Base-by-base conservation (phyloP, 805 yeast species). In the Saturnispora besseyi region DNA sequence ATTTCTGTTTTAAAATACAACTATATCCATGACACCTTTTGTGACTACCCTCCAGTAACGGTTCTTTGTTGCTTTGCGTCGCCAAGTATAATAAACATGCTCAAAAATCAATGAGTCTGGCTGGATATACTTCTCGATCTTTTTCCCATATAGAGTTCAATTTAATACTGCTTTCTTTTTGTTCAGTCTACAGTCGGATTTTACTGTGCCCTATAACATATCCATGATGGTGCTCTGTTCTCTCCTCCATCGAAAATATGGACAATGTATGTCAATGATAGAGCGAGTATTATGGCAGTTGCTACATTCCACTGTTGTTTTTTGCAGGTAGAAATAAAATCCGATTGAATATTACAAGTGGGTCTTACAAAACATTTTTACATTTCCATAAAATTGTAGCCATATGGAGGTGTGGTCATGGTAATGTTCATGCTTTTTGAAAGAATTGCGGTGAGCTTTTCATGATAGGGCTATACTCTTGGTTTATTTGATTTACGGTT, bases 361-460 rank as follows among this genome's bases (percentile, higher is more conserved):
- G 75, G 69, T 57, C 62, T 11, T 70, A 67, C 51, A 55, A 73
- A 5, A 62, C 72, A 36, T 73, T 74, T 55, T 57, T 79, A 57
- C 70, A 73, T 30, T 77, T 76, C 58, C 96, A 87, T 64, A 81
- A 75, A 62, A 78, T 86, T 83, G 63, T 75, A 42, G 81, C 85
- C 1, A 71, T 85, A 57, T 70, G 72, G 3, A 68, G 73, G 61
- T 59, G 68, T 46, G 15, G 70, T 26, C 59, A 73, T 54, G 59
- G 63, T 30, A 44, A 77, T 44, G 58, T 65, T 8, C 74, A 74
- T 49, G 59, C 70, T n/a, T 60, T 84, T 54, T 74, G 93, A 62
- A 70, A 70, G 40, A 56, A 62, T 46, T 62, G 64, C 46, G 86
- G 87, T 63, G 93, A 86, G 58, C 46, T 70, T 4, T 82, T 86